These are phyloP conservation scores for Malassezia yamatoensis DNA, from an alignment of 1,284 basidiomycete species.

Conservation along the genomic window DNA sequence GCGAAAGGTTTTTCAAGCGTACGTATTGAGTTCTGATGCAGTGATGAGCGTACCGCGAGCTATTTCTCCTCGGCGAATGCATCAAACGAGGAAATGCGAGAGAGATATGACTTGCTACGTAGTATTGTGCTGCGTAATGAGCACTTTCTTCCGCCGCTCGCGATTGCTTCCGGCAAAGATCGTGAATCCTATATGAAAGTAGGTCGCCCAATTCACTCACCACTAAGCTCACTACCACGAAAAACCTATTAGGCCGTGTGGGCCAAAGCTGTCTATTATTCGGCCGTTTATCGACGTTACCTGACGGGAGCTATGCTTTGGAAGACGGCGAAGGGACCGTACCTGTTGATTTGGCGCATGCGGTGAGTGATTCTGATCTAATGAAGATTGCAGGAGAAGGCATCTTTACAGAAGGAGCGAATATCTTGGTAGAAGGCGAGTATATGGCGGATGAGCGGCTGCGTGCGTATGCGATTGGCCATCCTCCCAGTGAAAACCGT, in stretches of 20 bases:
- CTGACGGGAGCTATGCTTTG: constrained; percentile 77
- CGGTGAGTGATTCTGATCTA: constrained; percentile 42
- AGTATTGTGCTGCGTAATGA: constrained; percentile 41
- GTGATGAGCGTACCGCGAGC: constrained; percentile 13
- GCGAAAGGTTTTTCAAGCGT: constrained; percentile 74
- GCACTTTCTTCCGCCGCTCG: constrained; percentile 43
- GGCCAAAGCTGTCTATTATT: constrained; percentile 84
- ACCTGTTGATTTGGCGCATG: constrained; percentile 73
- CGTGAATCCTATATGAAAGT: constrained; percentile 30
- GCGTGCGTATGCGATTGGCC: constrained; percentile 83
- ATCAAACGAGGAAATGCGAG: constrained; percentile 23
- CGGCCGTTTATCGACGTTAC: constrained; percentile 79
- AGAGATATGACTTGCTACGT: constrained; percentile 35
- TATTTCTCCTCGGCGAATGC: constrained; percentile 25
- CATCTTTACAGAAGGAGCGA: constrained; percentile 88
- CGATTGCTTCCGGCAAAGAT: constrained; percentile 13
- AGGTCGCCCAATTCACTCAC: constrained; percentile 23
- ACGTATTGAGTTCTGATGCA: constrained; percentile 21
- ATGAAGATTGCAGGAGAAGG: constrained; percentile 67
- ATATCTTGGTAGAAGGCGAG: constrained; percentile 89
- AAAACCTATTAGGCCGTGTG: constrained; percentile 82
- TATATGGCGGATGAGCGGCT: constrained; percentile 85
- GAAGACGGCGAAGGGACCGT: constrained; percentile 90
- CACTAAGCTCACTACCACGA: constrained; percentile 72
- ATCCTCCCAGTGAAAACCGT: constrained; percentile 60